Percentiles rank a stretch among this genome's conserved stretches.
phyloP scores from a whole-genome alignment of 768 basidiomycete genomes.

The Pholiota molesta region DNA sequence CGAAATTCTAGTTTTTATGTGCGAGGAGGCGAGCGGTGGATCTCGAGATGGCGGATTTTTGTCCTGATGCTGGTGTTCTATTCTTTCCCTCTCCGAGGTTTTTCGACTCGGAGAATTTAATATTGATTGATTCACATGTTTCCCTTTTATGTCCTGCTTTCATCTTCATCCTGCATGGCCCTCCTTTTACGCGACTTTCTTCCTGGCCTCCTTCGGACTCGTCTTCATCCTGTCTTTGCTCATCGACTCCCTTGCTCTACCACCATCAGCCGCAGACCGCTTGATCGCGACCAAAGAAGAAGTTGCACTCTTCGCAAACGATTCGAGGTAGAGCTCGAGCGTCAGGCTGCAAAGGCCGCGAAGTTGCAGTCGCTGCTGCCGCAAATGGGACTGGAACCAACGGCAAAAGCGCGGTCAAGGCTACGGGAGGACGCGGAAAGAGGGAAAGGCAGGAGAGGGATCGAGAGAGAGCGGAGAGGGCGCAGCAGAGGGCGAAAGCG shows the following conservation, averaged over 20 bases:
- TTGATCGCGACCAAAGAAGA: constrained; percentile 70
- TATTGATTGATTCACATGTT: neutral
- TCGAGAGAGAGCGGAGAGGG: constrained; percentile 32
- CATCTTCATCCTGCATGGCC: neutral
- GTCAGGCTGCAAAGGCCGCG: constrained; percentile 66
- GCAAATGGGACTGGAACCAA: constrained; percentile 17
- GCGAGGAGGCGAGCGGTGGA: neutral
- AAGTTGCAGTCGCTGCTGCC: constrained; percentile 49
- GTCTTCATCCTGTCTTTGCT: neutral
- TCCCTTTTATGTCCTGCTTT: constrained; percentile 1
- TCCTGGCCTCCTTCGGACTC: neutral
- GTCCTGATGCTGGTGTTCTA: no score
- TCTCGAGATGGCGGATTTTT: neutral
- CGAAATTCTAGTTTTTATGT: constrained; percentile 4
- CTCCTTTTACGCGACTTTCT: constrained; percentile 12
- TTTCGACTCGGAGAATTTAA: neutral
- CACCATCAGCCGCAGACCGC: constrained; percentile 66
- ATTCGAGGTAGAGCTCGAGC: constrained; percentile 74
- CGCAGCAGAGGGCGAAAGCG: constrained; percentile 39
- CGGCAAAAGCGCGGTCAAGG: constrained; percentile 9
- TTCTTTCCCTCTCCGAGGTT: neutral
- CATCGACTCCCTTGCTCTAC: constrained; percentile 3
- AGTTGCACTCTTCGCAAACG: constrained; percentile 62
- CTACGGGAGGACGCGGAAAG: constrained; percentile 23
- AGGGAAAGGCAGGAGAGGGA: constrained; percentile 27